Percentiles rank a stretch among this genome's conserved stretches.
These are phyloP conservation scores for Picochlorum costavermella DNA, from an alignment of 139 green algal species.

Conservation along the genomic window DNA sequence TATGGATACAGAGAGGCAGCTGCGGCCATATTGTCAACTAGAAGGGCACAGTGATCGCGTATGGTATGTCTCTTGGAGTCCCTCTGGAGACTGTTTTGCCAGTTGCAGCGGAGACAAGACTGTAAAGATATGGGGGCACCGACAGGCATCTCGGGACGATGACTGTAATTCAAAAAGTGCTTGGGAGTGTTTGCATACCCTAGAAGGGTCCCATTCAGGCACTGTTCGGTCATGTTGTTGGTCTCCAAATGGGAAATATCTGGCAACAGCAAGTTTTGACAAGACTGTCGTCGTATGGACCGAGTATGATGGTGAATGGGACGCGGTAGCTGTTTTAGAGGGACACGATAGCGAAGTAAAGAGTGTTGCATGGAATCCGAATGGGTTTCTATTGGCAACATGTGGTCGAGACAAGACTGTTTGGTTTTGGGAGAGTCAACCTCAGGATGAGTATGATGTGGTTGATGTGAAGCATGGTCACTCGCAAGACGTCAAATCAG, in stretches of 20 bases:
- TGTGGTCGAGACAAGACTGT: conserved; percentile 91
- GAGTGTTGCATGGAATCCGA: conserved; percentile 73
- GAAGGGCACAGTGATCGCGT: conserved; percentile 69
- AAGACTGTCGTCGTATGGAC: conserved; percentile 77
- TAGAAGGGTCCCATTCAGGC: conserved; percentile 72
- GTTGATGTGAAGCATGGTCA: conserved; percentile 92
- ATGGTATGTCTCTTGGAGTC: conserved; percentile 79
- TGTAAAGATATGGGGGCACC: conserved; percentile 73
- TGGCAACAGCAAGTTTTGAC: conserved; percentile 88
- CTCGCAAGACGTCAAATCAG: conserved; percentile 87
- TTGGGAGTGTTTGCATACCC: conserved; percentile 55
- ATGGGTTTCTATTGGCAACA: conserved; percentile 72
- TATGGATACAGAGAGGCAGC: too few relatives aligned
- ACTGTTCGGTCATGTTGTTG: conserved; percentile 72
- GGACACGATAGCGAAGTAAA: conserved; percentile 98
- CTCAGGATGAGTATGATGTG: conserved; percentile 84
- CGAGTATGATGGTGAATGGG: conserved; percentile 52
- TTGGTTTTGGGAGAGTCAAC: conserved; percentile 90
- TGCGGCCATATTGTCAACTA: conserved; percentile 29
- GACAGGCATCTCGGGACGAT: not conserved
- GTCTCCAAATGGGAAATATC: conserved; percentile 62
- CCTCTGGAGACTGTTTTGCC: conserved; percentile 62
- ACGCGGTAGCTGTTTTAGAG: conserved; percentile 74
- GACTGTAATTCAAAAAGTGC: conserved; percentile 1
- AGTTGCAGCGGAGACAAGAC: conserved; percentile 84